These are phyloP conservation scores for Biscutella laevigata DNA, from an alignment of 441 rosid genomes.

Conservation along the genomic window DNA sequence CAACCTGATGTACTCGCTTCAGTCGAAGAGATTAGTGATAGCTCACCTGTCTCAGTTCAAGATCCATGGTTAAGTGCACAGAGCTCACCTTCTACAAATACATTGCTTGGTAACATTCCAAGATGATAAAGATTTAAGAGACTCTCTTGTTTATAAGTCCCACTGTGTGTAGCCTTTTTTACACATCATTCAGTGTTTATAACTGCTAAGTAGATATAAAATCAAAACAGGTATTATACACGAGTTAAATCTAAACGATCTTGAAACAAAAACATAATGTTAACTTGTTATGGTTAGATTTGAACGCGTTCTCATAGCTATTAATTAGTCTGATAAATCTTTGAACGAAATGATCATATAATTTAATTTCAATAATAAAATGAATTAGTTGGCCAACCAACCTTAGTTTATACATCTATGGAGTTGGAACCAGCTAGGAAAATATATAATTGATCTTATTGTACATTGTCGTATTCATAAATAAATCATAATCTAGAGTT, in stretches of 20 bases:
- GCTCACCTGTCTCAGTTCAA: slow-evolving; percentile 76
- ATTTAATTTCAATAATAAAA: background rate
- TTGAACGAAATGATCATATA: too few species aligned
- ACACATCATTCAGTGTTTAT: slow-evolving; percentile 11
- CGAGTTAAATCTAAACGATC: slow-evolving; percentile 6
- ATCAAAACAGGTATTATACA: slow-evolving; percentile 10
- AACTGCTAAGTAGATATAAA: slow-evolving; percentile 15
- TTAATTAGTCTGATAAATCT: too few species aligned
- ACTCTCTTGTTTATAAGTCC: slow-evolving; percentile 10
- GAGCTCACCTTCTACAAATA: slow-evolving; percentile 84
- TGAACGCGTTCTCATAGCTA: slow-evolving; percentile 20
- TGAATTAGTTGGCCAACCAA: slow-evolving; percentile 11
- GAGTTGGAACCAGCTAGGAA: background rate
- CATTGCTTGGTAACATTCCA: slow-evolving; percentile 54
- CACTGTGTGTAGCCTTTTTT: slow-evolving; percentile 11
- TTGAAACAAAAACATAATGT: slow-evolving; percentile 20
- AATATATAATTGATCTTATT: background rate
- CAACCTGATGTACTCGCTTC: slow-evolving; percentile 29
- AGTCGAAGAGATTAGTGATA: slow-evolving; percentile 42
- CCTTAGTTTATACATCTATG: background rate
- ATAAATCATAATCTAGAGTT: too few species aligned
- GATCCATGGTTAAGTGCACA: slow-evolving; percentile 83
- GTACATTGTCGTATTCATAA: background rate
- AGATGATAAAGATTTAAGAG: slow-evolving; percentile 25
- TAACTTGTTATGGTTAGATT: background rate